Percentiles rank a stretch among this genome's conserved stretches.
phyloP scores from a whole-genome alignment of 164 flowering plant genomes.

The Nelumbo lutea region DNA sequence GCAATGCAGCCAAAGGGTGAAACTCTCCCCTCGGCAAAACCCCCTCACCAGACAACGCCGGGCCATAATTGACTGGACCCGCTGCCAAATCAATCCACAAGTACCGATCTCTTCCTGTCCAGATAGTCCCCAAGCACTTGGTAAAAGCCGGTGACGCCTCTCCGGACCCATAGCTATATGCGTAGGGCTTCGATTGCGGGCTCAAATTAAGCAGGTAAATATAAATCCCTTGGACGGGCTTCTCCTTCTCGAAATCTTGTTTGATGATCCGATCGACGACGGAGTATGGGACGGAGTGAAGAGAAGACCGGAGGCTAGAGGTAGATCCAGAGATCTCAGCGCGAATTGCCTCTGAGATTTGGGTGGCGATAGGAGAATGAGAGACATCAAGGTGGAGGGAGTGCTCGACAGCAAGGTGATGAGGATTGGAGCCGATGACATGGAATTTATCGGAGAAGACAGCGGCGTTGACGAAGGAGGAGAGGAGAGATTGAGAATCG shows the following conservation, averaged over 20 bases:
- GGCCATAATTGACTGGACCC: slow-evolving; percentile 94
- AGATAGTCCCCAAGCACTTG: slow-evolving; percentile 59
- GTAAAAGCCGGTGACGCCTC: slow-evolving; percentile 62
- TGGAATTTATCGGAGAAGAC: slow-evolving; percentile 35
- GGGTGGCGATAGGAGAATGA: slow-evolving; percentile 22
- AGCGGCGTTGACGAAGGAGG: slow-evolving; percentile 29
- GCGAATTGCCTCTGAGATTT: slow-evolving; percentile 19
- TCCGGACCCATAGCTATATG: slow-evolving; percentile 44
- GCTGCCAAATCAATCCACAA: slow-evolving; percentile 88
- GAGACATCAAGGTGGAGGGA: slow-evolving; percentile 30
- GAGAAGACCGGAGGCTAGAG: slow-evolving; percentile 14
- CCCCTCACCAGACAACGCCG: slow-evolving; percentile 88
- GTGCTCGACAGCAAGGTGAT: slow-evolving; percentile 35
- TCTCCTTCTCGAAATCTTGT: slow-evolving; percentile 54
- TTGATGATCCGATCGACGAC: slow-evolving; percentile 48
- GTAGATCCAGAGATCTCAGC: slow-evolving; percentile 19
- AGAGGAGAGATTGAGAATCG: slow-evolving; percentile 22
- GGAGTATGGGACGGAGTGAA: slow-evolving; percentile 43
- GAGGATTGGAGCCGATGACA: slow-evolving; percentile 28
- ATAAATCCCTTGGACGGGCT: slow-evolving; percentile 42
- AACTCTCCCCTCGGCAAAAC: slow-evolving; percentile 77
- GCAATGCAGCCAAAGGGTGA: slow-evolving; percentile 75
- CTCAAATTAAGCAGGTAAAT: slow-evolving; percentile 61
- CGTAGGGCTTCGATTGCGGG: slow-evolving; percentile 53
- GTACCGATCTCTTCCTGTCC: slow-evolving; percentile 81